These are phyloP conservation scores for Asterophora lycoperdoides DNA, from an alignment of 768 basidiomycete species.

Conservation along the genomic window DNA sequence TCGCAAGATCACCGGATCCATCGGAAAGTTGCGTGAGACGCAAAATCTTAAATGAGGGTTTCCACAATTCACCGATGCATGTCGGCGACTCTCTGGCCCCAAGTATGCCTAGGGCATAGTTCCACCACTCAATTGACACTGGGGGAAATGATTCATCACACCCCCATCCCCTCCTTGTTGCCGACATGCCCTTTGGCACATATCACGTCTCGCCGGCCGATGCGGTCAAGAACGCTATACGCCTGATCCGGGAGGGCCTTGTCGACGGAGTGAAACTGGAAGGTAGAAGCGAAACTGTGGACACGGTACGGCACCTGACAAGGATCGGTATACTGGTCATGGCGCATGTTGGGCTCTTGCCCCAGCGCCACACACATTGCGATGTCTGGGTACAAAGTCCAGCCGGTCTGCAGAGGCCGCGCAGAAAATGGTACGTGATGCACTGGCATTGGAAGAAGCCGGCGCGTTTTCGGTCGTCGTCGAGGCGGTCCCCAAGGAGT, in stretches of 20 bases:
- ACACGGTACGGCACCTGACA: constrained; percentile 65
- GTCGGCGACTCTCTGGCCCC: constrained; percentile 96
- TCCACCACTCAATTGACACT: constrained; percentile 86
- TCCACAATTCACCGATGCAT: too few relatives aligned
- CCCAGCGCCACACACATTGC: constrained; percentile 83
- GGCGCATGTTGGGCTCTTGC: constrained; percentile 89
- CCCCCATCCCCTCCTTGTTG: constrained; percentile 84
- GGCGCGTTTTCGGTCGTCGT: constrained; percentile 87
- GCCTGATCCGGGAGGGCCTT: constrained; percentile 78
- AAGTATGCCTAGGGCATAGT: constrained; percentile 87
- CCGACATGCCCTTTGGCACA: constrained; percentile 95
- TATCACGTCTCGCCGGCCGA: constrained; percentile 65
- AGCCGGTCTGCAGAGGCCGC: constrained; percentile 70
- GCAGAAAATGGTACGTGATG: constrained; percentile 52
- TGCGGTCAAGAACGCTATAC: constrained; percentile 71
- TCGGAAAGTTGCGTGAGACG: too few relatives aligned
- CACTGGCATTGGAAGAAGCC: constrained; percentile 70
- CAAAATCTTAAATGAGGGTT: too few relatives aligned
- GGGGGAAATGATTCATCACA: constrained; percentile 91
- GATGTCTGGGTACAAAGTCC: constrained; percentile 87
- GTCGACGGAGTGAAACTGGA: constrained; percentile 92
- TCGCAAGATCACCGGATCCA: too few relatives aligned
- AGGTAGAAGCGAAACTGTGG: constrained; percentile 76
- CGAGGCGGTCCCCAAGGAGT: constrained; percentile 81
- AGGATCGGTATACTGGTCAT: constrained; percentile 87